Percentiles rank a stretch among this genome's conserved stretches.
These are phyloP conservation scores for Auriscalpium microsporum DNA, from an alignment of 768 basidiomycete genomes.

Conservation along the genomic window DNA sequence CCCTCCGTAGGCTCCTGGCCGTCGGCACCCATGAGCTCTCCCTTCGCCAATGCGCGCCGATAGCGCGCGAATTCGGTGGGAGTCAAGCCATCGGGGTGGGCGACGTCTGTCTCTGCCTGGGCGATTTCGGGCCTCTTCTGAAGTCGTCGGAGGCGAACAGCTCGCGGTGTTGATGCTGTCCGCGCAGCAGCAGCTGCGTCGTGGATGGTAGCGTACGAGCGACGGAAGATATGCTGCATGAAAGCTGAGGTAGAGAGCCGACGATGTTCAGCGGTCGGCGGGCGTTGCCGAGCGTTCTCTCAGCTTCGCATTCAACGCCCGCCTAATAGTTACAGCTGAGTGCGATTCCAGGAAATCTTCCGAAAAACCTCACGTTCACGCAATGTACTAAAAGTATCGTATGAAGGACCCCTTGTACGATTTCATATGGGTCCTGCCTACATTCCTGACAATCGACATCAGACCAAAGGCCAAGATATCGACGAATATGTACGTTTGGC, in stretches of 20 bases:
- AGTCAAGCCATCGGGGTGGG: constrained; percentile 48
- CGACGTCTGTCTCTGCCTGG: constrained; percentile 33
- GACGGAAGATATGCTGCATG: constrained; percentile 23
- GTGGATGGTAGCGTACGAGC: constrained; percentile 35
- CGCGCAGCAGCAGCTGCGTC: constrained; percentile 39
- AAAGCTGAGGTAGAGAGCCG: not conserved
- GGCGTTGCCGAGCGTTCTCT: too few species aligned
- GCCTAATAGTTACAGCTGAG: too few species aligned
- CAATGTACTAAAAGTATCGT: too few species aligned
- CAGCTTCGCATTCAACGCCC: too few species aligned
- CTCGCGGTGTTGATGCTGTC: constrained; percentile 63
- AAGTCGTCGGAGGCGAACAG: constrained; percentile 61
- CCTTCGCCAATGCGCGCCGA: constrained; percentile 46
- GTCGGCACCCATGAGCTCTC: constrained; percentile 32
- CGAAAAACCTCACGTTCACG: too few species aligned
- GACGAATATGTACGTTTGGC: too few species aligned
- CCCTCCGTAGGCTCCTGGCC: constrained; percentile 33
- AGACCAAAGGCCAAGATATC: too few species aligned
- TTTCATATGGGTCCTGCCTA: too few species aligned
- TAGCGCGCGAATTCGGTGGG: constrained; percentile 58
- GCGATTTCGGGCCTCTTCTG: constrained; percentile 34
- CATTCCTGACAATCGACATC: too few species aligned
- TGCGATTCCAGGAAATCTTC: too few species aligned
- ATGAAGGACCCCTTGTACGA: too few species aligned
- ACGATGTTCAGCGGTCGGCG: too few species aligned